Base-by-base conservation (phyloP, 441 rosid genomes). In the Populus hybrid region DNA sequence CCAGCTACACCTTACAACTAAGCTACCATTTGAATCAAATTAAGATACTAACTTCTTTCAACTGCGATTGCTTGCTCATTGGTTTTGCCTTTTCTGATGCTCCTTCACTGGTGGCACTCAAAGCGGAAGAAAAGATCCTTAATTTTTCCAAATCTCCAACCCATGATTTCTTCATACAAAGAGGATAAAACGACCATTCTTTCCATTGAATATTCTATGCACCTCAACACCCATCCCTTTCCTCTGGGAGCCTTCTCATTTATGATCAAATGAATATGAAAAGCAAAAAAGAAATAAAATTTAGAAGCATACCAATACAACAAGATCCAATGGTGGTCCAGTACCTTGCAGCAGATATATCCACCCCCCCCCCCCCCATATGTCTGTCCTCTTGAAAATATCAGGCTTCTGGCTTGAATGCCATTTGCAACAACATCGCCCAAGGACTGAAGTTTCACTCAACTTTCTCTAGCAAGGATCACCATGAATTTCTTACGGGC, bases 211-310 rank as follows among this genome's bases (percentile, higher is more conserved):
- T 66, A 65, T 54, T 59, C 67, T 59, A 32, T 69, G 76, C 28
- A 12, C 82, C 71, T 72, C 50, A 11, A 79, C 42, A 50, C 64
- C 74, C 38, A 32, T 76, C 82, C 69, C 72, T 67, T 71, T 78
- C 81, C 79, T 64, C 69, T 23, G 21, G 73, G 77, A 81, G 76
- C 77, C 83, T 80, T 86, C 68, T 26, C 68, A 0, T 79, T 84
- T 81, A 79, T 81, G 85, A 87, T 72, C 79, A 81, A 85, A 87
- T 81, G 87, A 89, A 87, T 81, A 77, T 66, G 86, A 85, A 81
- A 79, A 76, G 61, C n/a, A 71, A 76, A 69, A 84, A 81, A 73
- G 77, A 78, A 80, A 81, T 28, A 54, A 81, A 86, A 78, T 70
- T 80, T 78, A 81, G 78, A 86, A 50, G 77, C 84, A 77, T 82